Base-by-base conservation (phyloP, 2,329 filamentous ascomycete genomes). In the Trichophyton mentagrophytes region DNA sequence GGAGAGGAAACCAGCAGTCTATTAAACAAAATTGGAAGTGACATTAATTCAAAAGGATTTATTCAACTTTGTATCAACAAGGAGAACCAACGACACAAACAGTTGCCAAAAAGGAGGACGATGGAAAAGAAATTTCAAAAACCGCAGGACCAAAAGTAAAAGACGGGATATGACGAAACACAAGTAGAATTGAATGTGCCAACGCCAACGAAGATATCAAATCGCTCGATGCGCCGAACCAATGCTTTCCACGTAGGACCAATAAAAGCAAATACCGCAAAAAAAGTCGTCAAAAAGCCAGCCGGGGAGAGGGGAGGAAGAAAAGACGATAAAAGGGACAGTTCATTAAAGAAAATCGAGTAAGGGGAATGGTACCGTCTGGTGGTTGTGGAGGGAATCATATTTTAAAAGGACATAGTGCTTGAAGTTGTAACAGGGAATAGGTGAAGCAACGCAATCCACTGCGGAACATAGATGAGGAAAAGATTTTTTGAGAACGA, bases 211-310 rank as follows among this genome's bases (percentile, higher is more conserved):
- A 55, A 55, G 49, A 36, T 55, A 55, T 55, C 49, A 55, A 55
- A 55, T 55, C 49, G 49, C 49, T 55, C 49, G 49, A 55, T 55
- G 49, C 49, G 49, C 49, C 49, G 30, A 55, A 55, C 49, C 49
- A 55, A 55, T 55, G 49, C 49, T 55, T 55, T 55, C 20, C 46
- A 27, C 46, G 46, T 27, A 55, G 30, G 17, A 20, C 30, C 49
- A 55, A 55, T 55, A 55, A 55, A 36, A 55, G 46, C 46, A 27
- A 36, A 49, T 25, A 49, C 20, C 20, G 13, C 27, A n/a, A 20
- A 36, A 38, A 36, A 55, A 36, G 27, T 55, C 49, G 33, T 55
- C 13, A 55, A 55, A 33, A 57, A 60, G 13, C n/a, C 36, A 56
- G 30, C 25, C 33, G 33, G 53, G 53, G 17, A n/a, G 13, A 40